phyloP scores from a whole-genome alignment of 306 rosid species.

The Sophora flavescens region DNA sequence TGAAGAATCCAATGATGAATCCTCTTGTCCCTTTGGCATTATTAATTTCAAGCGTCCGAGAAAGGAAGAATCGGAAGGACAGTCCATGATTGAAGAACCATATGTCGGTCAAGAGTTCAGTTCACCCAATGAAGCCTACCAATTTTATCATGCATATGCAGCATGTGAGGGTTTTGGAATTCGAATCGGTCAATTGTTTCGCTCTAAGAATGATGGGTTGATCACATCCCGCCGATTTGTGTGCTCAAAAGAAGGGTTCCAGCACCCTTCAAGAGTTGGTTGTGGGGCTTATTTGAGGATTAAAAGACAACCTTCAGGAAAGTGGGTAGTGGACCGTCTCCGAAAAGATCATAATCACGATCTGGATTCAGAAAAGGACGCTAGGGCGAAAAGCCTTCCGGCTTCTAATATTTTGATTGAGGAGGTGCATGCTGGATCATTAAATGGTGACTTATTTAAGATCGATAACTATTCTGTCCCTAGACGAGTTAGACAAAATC shows the following conservation, averaged over 20 bases:
- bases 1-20: conserved; percentile 54
- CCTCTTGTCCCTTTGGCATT: conserved; percentile 65
- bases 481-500: conserved; percentile 80
- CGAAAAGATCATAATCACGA: conserved; percentile 88
- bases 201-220: conserved; percentile 84
- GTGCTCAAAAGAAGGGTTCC: conserved; percentile 97
- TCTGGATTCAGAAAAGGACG: conserved; percentile 59
- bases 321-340: conserved; percentile 92
- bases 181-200: conserved; percentile 93
- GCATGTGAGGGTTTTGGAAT: conserved; percentile 77
- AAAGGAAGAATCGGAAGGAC: conserved; percentile 63
- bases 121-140: conserved; percentile 89
- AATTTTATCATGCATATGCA: conserved; percentile 79
- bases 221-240: conserved; percentile 91
- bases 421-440: conserved; percentile 68
- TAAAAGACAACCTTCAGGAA: conserved; percentile 83
- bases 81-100: conserved; percentile 69
- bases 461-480: conserved; percentile 58
- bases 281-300: conserved; percentile 94
- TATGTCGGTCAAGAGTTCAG: conserved; percentile 79
- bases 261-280: conserved; percentile 95
- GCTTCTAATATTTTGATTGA: conserved; percentile 69
- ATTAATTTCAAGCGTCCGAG: conserved; percentile 69
- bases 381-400: conserved; percentile 51
- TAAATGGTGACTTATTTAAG: conserved; percentile 66